A percentile compares a stretch with the other conserved stretches of the same genome.
These are phyloP conservation scores for Paramecium caudatum DNA, from an alignment of 73 alveolate genomes.

Conservation along the genomic window DNA sequence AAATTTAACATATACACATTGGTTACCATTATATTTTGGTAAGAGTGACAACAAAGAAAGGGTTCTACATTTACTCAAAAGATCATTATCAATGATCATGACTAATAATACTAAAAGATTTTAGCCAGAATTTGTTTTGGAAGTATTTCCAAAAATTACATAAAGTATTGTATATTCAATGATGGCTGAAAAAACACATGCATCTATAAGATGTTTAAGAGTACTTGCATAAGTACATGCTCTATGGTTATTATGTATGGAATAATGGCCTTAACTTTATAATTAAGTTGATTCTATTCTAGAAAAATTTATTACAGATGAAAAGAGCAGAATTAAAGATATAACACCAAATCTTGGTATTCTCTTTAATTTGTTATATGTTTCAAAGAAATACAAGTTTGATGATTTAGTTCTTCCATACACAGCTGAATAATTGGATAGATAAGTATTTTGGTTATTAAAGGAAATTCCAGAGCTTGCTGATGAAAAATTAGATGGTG, in stretches of 20 bases:
- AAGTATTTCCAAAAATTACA: slow-evolving; percentile 93
- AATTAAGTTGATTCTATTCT: slow-evolving; percentile 85
- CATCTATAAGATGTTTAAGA: slow-evolving; percentile 89
- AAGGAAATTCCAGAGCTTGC: slow-evolving; percentile 94
- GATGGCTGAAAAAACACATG: slow-evolving; percentile 91
- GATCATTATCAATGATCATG: slow-evolving; percentile 91
- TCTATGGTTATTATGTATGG: slow-evolving; percentile 84
- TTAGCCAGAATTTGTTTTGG: slow-evolving; percentile 84
- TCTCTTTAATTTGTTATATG: slow-evolving; percentile 85
- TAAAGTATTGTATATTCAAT: slow-evolving; percentile 85
- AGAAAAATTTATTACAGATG: slow-evolving; percentile 88
- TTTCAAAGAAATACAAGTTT: slow-evolving; percentile 82
- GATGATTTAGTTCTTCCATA: slow-evolving; percentile 89
- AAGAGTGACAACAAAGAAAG: slow-evolving; percentile 81
- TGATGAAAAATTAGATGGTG: slow-evolving; percentile 76
- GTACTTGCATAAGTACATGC: slow-evolving; percentile 87
- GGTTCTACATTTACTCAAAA: slow-evolving; percentile 84
- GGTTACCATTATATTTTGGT: slow-evolving; percentile 96
- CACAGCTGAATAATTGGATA: slow-evolving; percentile 92
- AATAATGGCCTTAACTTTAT: slow-evolving; percentile 88
- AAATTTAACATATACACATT: slow-evolving; percentile 92
- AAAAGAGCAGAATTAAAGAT: slow-evolving; percentile 91
- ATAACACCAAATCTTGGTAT: slow-evolving; percentile 93
- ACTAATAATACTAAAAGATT: slow-evolving; percentile 93
- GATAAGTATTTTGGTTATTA: slow-evolving; percentile 96